Conservation (phyloP, 768 basidiomycete genomes). For the Cystobasidium onofrii region DNA sequence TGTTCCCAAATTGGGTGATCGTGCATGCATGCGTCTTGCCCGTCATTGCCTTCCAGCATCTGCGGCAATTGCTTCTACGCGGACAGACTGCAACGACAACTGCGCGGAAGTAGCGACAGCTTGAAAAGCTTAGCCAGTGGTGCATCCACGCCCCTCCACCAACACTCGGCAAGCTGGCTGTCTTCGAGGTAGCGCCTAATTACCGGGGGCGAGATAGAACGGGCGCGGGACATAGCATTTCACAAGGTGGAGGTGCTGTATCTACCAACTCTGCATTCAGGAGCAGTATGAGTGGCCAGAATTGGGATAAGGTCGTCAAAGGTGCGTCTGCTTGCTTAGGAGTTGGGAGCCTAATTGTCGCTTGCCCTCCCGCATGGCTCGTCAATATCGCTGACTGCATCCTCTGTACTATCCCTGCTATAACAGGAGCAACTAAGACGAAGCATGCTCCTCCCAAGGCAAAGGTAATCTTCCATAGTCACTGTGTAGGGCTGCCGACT, state of each 20-base stretch:
- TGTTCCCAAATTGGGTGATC: no score
- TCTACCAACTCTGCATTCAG: background rate
- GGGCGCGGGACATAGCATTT: background rate
- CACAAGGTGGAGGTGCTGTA: conserved; percentile 2
- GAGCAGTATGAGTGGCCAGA: conserved; percentile 14
- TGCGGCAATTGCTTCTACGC: no score
- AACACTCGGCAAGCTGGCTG: background rate
- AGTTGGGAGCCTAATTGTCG: no score
- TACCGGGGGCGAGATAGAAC: background rate
- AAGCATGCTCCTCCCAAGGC: conserved; percentile 91
- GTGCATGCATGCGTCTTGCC: background rate
- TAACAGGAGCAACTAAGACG: conserved; percentile 77
- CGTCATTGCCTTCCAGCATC: background rate
- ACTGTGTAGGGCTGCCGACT: no score
- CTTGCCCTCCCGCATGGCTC: background rate
- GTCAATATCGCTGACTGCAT: background rate
- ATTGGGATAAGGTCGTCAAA: conserved; percentile 15
- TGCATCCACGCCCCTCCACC: background rate
- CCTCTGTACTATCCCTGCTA: background rate
- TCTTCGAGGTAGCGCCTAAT: background rate
- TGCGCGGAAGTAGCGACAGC: background rate
- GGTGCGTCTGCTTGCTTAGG: background rate
- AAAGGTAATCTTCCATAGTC: conserved; percentile 56
- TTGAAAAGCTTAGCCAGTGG: background rate
- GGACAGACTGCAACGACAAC: no score